Base-by-base conservation (phyloP, 257 asterid genomes). In the Rubia yunnanensis region DNA sequence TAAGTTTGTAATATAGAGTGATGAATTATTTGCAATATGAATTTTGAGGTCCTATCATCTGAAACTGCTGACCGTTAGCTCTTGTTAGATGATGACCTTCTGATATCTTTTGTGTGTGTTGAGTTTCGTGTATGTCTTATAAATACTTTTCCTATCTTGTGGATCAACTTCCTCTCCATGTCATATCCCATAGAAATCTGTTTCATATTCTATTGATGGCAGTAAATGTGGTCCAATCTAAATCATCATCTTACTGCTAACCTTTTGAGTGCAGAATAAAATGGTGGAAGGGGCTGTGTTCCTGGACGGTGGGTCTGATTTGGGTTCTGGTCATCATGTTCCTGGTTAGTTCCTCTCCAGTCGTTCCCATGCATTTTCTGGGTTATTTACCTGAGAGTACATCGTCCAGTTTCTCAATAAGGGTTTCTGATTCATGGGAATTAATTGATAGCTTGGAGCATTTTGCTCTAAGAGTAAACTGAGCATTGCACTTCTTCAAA, bases 221-320 rank as follows among this genome's bases (percentile, higher is more conserved):
- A 31, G 41, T 23, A 15, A 50, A 8, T 32, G 30, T 69, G 35
- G 39, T 30, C 63, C 57, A 39, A 67, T 54, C 48, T 34, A 20
- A 49, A 35, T 22, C 63, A 70, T 65, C 31, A 39, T 46, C 62
- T 73, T 34, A 77, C 27, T 20, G 54, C 35, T 35, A 8, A 22
- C 41, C n/a, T 72, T 34, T 28, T 30, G 7, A 64, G 7, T 76
- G 70, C 91, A 91, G 98, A 85, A 66, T 73, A 84, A 79, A 41
- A 68, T 80, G 87, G 71, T 89, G 31, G 96, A 92, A 70, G 96
- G 94, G 69, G 92, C 88, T 62, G 76, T 87, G 65, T 92, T 92
- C 85, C 73, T 92, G 73, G 98, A 92, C 66, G 80, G 95, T 66
- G 98, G 96, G 71, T 80, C 98, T 62, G 98, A 89, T 81, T 69